phyloP scores from a whole-genome alignment of 2,329 filamentous ascomycete species.

The Stachybotrys elegans region DNA sequence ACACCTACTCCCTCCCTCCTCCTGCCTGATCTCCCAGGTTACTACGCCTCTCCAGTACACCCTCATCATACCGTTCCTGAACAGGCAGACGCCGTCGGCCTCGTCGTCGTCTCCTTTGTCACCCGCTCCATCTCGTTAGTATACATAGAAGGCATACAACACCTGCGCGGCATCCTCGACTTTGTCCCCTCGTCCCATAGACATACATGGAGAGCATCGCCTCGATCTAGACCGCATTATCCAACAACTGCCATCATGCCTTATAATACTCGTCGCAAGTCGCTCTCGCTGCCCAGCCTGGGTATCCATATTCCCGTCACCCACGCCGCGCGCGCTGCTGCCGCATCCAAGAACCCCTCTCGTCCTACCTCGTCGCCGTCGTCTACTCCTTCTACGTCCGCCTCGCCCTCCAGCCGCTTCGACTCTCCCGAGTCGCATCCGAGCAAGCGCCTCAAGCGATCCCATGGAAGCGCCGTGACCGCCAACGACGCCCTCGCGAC shows the following conservation, averaged over 20 bases:
- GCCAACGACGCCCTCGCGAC: constrained; percentile 69
- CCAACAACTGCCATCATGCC: too few species aligned
- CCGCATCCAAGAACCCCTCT: constrained; percentile 36
- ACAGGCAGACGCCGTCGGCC: too few species aligned
- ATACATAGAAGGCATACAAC: too few species aligned
- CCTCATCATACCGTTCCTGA: too few species aligned
- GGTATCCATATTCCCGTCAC: constrained; percentile 81
- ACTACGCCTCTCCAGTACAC: background rate
- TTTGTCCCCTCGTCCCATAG: too few species aligned
- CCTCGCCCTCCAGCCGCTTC: constrained; percentile 22
- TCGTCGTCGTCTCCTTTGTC: too few species aligned
- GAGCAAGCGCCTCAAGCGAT: constrained; percentile 71
- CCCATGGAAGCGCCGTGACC: constrained; percentile 49
- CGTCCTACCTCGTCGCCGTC: constrained; percentile 19
- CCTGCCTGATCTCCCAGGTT: background rate
- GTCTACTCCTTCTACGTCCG: constrained; percentile 20
- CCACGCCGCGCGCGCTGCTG: constrained; percentile 52
- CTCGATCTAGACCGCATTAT: too few species aligned
- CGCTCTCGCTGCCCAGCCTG: constrained; percentile 83
- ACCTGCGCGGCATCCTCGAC: too few species aligned
- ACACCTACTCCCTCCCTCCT: constrained; percentile 8
- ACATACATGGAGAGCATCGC: too few species aligned
- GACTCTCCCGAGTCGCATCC: constrained; percentile 32
- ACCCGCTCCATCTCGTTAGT: too few species aligned
- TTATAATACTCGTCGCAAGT: constrained; percentile 97